A percentile compares a stretch with the other conserved stretches of the same genome.
Conservation (phyloP, 2,329 filamentous ascomycete genomes). For the Tetracladium maxilliforme region DNA sequence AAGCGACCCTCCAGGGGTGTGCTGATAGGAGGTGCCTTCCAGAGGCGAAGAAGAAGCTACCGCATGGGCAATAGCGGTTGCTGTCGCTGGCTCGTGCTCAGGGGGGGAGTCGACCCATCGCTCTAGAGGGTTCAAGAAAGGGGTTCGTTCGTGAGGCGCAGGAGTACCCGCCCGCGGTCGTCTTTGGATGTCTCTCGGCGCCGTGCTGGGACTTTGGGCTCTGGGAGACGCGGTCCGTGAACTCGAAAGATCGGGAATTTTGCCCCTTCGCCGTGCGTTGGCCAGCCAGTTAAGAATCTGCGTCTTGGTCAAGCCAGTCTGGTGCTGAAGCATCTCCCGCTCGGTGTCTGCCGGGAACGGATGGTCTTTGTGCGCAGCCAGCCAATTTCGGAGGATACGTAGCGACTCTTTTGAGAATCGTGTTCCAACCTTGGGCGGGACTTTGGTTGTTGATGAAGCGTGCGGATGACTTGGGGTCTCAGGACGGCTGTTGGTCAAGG, state of each 20-base stretch:
- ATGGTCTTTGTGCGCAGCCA: slow-evolving; percentile 63
- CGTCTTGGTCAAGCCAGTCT: slow-evolving; percentile 66
- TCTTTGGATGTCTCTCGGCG: slow-evolving; percentile 64
- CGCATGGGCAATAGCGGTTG: slow-evolving; percentile 48
- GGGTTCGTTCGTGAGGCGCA: slow-evolving; percentile 28
- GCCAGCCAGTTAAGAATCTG: slow-evolving; percentile 91
- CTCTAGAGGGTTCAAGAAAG: slow-evolving; percentile 53
- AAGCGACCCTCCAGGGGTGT: no score
- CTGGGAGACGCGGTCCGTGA: slow-evolving; percentile 64
- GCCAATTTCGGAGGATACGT: slow-evolving; percentile 72
- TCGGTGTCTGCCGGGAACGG: slow-evolving; percentile 83
- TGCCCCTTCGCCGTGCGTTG: slow-evolving; percentile 72
- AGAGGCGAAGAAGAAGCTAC: no score
- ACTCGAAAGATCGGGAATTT: slow-evolving; percentile 53
- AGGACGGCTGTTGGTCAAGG: no score
- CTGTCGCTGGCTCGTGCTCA: slow-evolving; percentile 51
- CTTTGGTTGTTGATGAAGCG: no score
- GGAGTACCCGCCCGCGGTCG: slow-evolving; percentile 46
- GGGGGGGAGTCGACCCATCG: slow-evolving; percentile 56
- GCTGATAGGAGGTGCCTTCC: no score
- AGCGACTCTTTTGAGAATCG: slow-evolving; percentile 72
- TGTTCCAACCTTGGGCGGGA: slow-evolving; percentile 53
- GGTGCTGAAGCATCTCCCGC: slow-evolving; percentile 62
- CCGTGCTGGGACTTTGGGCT: slow-evolving; percentile 39
- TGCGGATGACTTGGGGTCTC: no score